These are phyloP conservation scores for Cladorrhinum sp. DNA, from an alignment of 2,329 filamentous ascomycete genomes.

Conservation along the genomic window DNA sequence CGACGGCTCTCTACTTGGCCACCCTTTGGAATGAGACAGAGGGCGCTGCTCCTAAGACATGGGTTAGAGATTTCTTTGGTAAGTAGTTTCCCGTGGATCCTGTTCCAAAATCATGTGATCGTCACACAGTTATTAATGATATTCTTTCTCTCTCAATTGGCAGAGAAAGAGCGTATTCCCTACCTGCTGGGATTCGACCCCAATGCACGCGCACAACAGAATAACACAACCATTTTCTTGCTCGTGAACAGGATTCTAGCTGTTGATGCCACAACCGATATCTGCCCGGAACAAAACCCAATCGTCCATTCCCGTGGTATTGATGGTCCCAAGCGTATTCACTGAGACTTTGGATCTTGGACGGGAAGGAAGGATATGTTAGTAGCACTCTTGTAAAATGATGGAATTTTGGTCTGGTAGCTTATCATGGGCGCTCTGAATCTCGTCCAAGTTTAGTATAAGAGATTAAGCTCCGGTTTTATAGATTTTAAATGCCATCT, in stretches of 20 bases:
- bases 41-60: slow-evolving; percentile 20
- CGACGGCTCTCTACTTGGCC: slow-evolving; percentile 23
- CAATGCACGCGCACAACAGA: neutral
- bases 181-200: slow-evolving; percentile 14
- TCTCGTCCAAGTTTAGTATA: neutral
- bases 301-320: neutral
- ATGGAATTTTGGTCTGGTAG: neutral
- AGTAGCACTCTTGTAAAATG: too few relatives aligned
- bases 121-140: neutral
- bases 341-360: too few relatives aligned
- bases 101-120: neutral
- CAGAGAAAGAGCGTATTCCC: slow-evolving; percentile 23
- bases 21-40: slow-evolving; percentile 22
- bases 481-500: neutral
- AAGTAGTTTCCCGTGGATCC: slow-evolving; percentile 3
- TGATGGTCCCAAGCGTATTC: neutral
- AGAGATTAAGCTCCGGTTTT: neutral
- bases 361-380: too few relatives aligned
- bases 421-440: neutral
- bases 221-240: neutral
- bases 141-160: neutral
- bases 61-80: slow-evolving; percentile 25
- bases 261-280: neutral
- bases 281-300: neutral
- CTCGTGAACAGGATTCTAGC: neutral